Conservation (phyloP, 768 basidiomycete genomes). For the Russula dissimulans region DNA sequence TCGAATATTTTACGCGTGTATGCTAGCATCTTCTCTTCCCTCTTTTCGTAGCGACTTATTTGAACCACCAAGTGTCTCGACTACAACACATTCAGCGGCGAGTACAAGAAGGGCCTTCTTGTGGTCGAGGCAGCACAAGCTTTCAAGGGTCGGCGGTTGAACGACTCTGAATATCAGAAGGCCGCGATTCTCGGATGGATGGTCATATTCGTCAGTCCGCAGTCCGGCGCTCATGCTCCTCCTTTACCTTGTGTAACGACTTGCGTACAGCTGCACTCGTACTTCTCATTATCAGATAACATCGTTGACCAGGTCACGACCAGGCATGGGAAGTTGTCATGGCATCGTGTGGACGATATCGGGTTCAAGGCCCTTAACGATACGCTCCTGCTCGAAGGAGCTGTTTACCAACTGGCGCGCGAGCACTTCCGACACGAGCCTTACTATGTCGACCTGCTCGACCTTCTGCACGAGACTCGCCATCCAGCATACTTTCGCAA, state of each 20-base stretch:
- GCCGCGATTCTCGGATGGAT: conserved; percentile 91
- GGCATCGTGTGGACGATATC: conserved; percentile 66
- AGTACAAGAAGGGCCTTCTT: conserved; percentile 90
- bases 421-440: conserved; percentile 69
- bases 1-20: conserved; percentile 78
- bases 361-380: conserved; percentile 92
- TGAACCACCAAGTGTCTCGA: conserved; percentile 54
- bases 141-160: conserved; percentile 56
- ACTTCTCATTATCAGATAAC: conserved; percentile 92
- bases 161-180: conserved; percentile 80
- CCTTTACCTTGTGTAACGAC: background rate
- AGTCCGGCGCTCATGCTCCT: conserved; percentile 25
- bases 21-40: conserved; percentile 21
- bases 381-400: conserved; percentile 87
- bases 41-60: conserved; percentile 4
- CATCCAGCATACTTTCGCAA: conserved; percentile 9
- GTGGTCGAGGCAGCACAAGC: conserved; percentile 91
- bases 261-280: conserved; percentile 74
- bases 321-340: conserved; percentile 88
- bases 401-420: conserved; percentile 87
- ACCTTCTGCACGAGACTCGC: conserved; percentile 79
- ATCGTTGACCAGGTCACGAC: conserved; percentile 95
- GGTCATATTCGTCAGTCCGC: conserved; percentile 72
- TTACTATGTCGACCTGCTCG: conserved; percentile 84
- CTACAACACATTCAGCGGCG: conserved; percentile 90